phyloP scores from a whole-genome alignment of 2,329 filamentous ascomycete genomes.

The Monosporascus cannonballus region DNA sequence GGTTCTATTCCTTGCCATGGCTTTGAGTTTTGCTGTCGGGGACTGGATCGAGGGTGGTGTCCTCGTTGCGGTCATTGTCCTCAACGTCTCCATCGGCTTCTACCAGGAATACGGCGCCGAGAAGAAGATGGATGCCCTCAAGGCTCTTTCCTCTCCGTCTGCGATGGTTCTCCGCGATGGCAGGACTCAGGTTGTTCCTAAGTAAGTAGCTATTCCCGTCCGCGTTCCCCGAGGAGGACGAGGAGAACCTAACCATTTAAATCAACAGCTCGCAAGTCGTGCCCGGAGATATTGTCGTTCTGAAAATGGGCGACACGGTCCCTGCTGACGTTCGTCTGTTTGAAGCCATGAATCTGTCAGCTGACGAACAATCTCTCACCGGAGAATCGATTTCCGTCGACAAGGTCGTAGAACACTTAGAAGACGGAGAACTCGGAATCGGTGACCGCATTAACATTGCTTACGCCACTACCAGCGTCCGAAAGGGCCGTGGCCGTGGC shows the following conservation, averaged over 20 bases:
- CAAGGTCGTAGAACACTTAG: conserved; percentile 52
- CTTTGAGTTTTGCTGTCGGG: conserved; percentile 58
- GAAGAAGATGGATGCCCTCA: conserved; percentile 60
- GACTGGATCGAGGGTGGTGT: conserved; percentile 65
- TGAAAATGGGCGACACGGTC: conserved; percentile 68
- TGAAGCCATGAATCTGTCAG: conserved; percentile 71
- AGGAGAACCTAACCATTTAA: not conserved
- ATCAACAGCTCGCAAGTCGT: conserved; percentile 53
- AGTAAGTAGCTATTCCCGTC: conserved; percentile 34
- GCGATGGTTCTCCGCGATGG: conserved; percentile 57
- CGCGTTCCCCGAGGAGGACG: conserved; percentile 2
- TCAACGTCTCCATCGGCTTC: conserved; percentile 65
- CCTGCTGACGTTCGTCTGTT: conserved; percentile 66
- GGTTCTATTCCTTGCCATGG: conserved; percentile 75
- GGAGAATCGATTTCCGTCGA: conserved; percentile 70
- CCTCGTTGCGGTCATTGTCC: conserved; percentile 58
- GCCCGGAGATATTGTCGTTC: conserved; percentile 62
- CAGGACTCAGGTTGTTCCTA: conserved; percentile 49
- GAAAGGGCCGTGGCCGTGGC: conserved; percentile 65
- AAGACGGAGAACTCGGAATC: conserved; percentile 53
- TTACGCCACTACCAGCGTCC: conserved; percentile 68
- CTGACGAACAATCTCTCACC: conserved; percentile 72
- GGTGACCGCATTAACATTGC: conserved; percentile 70
- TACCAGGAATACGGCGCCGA: conserved; percentile 59
- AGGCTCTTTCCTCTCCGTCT: conserved; percentile 56